Evolutionary conservation across 208 protist species (phyloP).

Genomic region (Leishmania mexicana): DNA sequence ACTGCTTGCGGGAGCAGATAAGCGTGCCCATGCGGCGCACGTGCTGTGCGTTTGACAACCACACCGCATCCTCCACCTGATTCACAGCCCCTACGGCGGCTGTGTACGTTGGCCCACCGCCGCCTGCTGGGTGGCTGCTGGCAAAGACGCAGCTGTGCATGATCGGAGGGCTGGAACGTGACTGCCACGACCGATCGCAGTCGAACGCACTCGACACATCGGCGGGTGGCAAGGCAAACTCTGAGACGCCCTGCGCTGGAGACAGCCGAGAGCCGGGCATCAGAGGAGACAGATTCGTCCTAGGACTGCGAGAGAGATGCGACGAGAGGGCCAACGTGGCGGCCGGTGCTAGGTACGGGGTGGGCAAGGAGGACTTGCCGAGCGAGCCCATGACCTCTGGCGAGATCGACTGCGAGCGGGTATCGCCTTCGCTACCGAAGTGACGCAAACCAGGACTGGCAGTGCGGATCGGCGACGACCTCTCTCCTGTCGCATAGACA

Average conservation of each 20-base stretch:
- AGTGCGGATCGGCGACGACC: conserved; percentile 25
- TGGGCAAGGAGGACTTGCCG: conserved; percentile 34
- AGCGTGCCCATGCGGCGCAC: conserved; percentile 35
- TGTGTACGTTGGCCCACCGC: background rate
- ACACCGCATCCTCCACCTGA: conserved; percentile 28
- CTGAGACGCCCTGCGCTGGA: conserved; percentile 14
- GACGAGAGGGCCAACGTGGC: conserved; percentile 2
- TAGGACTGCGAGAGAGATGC: conserved; percentile 14
- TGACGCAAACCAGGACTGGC: conserved; percentile 12
- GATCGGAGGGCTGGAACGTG: conserved; percentile 15
- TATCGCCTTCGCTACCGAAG: conserved; percentile 14
- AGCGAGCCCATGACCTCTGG: conserved; percentile 27
- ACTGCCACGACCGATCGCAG: conserved; percentile 14
- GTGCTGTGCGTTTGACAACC: conserved; percentile 25
- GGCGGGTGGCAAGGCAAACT: conserved; percentile 24
- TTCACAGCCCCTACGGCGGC: conserved; percentile 2
- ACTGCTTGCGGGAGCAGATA: conserved; percentile 13
- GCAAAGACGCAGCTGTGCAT: conserved; percentile 8
- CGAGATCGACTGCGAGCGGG: conserved; percentile 17
- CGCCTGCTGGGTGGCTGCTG: background rate
- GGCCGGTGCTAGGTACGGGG: conserved; percentile 29
- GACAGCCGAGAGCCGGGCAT: conserved; percentile 12
- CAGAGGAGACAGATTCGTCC: background rate
- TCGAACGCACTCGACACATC: conserved; percentile 23
- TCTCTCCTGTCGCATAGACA: conserved; percentile 3